Conservation (phyloP, 768 basidiomycete species). For the Coprinopsis strossmayeri region DNA sequence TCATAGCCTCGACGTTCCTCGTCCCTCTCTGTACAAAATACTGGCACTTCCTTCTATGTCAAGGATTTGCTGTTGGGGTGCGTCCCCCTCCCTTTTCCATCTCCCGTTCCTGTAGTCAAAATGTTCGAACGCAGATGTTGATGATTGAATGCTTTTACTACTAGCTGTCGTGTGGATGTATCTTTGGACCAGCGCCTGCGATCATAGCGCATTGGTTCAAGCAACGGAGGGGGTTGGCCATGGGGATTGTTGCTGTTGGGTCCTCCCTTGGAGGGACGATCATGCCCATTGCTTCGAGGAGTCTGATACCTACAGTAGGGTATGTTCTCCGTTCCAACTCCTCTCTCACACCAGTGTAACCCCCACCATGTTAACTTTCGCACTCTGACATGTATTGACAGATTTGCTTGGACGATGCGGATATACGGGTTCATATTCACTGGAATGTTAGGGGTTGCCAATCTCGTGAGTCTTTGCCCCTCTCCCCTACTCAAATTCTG, state of each 20-base stretch:
- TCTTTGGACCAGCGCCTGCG: constrained; percentile 57
- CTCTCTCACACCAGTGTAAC: too few species aligned
- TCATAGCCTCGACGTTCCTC: constrained; percentile 57
- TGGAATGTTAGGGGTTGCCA: constrained; percentile 43
- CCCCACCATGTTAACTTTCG: too few species aligned
- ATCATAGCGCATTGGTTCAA: constrained; percentile 73
- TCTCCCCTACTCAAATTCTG: too few species aligned
- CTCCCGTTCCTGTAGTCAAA: too few species aligned
- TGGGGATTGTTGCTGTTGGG: constrained; percentile 60
- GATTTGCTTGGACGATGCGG: constrained; percentile 77
- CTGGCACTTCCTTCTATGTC: constrained; percentile 76
- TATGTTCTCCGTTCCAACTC: constrained; percentile 14
- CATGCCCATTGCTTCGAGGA: constrained; percentile 56
- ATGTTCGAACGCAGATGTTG: too few species aligned
- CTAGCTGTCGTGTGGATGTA: constrained; percentile 44
- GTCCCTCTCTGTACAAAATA: constrained; percentile 63
- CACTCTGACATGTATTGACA: constrained; percentile 19
- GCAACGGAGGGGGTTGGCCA: constrained; percentile 47
- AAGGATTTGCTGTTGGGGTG: constrained; percentile 64
- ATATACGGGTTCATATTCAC: constrained; percentile 61
- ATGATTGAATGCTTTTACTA: not conserved
- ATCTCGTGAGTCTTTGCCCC: constrained; percentile 32
- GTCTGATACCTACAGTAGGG: constrained; percentile 44
- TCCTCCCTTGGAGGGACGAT: constrained; percentile 64
- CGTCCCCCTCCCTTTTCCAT: constrained; percentile 16